These are phyloP conservation scores for Metschnikowia orientalis DNA, from an alignment of 805 yeast species.

Conservation along the genomic window DNA sequence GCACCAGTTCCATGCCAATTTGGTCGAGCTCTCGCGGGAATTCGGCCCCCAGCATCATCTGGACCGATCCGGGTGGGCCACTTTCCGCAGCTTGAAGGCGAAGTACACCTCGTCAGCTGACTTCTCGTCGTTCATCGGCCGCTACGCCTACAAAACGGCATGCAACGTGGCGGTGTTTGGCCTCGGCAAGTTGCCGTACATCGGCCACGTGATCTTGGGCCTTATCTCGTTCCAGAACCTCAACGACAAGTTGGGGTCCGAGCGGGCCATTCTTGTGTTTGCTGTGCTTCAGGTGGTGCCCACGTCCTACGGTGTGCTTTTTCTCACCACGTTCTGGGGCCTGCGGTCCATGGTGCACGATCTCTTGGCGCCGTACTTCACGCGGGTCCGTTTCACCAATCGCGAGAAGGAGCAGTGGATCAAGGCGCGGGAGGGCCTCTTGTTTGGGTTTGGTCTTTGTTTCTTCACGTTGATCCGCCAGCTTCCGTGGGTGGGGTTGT, in stretches of 20 bases:
- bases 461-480: constrained; percentile 38
- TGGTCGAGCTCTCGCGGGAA: constrained; percentile 12
- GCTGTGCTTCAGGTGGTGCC: constrained; percentile 34
- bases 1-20: constrained; percentile 14
- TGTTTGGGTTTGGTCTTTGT: constrained; percentile 52
- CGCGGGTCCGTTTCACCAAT: constrained; percentile 40
- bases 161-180: constrained; percentile 29
- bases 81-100: constrained; percentile 4
- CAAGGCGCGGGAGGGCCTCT: constrained; percentile 48
- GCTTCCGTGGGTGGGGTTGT: constrained; percentile 43
- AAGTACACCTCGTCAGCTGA: constrained; percentile 18
- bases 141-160: constrained; percentile 18
- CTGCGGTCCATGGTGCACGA: constrained; percentile 41
- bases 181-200: constrained; percentile 36
- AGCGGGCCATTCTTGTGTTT: constrained; percentile 39
- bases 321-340: constrained; percentile 46
- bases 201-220: constrained; percentile 42
- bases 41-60: too few species aligned
- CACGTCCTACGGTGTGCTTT: constrained; percentile 27
- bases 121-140: constrained; percentile 17
- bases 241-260: constrained; percentile 42
- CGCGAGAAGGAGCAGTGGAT: constrained; percentile 47
- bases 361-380: constrained; percentile 48
- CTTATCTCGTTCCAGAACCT: constrained; percentile 41
- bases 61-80: neutral